Evolutionary conservation across 1,284 basidiomycete genomes (phyloP).

Genomic region (Ustilago shanxiensis): DNA sequence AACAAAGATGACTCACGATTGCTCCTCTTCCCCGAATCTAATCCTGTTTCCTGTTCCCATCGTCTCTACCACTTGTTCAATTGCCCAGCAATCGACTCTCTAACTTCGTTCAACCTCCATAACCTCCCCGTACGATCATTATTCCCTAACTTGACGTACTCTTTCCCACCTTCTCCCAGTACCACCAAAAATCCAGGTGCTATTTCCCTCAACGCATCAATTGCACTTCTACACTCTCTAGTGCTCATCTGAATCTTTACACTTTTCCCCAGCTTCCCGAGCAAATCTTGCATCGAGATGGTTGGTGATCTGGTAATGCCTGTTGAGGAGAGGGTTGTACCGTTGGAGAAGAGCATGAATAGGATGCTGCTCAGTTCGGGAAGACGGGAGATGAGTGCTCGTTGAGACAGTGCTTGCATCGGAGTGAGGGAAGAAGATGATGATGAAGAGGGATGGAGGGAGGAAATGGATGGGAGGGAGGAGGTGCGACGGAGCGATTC

Average conservation of each 20-base stretch:
- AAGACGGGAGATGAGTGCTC: constrained; percentile 46
- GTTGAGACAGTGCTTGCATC: constrained; percentile 42
- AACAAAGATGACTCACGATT: too few species aligned
- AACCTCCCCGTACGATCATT: constrained; percentile 16
- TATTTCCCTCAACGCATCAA: constrained; percentile 41
- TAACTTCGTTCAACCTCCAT: constrained; percentile 33
- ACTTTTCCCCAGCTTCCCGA: constrained; percentile 37
- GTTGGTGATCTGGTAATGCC: constrained; percentile 34
- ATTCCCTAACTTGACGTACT: constrained; percentile 35
- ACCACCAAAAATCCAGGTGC: constrained; percentile 58
- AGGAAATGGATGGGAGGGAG: constrained; percentile 23
- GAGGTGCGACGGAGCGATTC: constrained; percentile 45
- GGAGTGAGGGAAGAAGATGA: constrained; percentile 7
- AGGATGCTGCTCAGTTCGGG: constrained; percentile 54
- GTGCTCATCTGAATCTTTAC: constrained; percentile 53
- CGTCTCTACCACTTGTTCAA: constrained; percentile 17
- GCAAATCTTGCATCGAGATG: constrained; percentile 50
- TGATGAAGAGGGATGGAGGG: constrained; percentile 4
- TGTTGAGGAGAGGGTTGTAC: constrained; percentile 28
- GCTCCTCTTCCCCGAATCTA: too few species aligned
- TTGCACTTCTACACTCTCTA: constrained; percentile 39
- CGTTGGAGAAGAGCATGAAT: constrained; percentile 60
- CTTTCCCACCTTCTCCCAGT: constrained; percentile 13
- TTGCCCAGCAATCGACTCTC: constrained; percentile 19
- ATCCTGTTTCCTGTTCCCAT: too few species aligned